These are phyloP conservation scores for Terfezia claveryi DNA, from an alignment of 495 filamentous ascomycete species.

Conservation along the genomic window DNA sequence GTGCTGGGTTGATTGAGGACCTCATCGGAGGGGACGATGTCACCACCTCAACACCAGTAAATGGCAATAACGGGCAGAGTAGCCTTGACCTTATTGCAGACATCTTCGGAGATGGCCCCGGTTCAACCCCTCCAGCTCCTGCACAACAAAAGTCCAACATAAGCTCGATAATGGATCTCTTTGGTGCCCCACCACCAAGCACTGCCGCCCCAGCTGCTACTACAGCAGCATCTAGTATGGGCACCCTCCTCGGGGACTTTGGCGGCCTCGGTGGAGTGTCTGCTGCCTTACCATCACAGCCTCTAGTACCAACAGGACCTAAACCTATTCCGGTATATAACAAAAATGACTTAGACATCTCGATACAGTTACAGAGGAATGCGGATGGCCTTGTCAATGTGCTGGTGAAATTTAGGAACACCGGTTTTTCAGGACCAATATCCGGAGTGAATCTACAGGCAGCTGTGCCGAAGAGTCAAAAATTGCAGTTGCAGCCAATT, in stretches of 20 bases:
- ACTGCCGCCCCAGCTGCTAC: slow-evolving; percentile 17
- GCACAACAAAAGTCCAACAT: slow-evolving; percentile 35
- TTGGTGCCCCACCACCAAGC: slow-evolving; percentile 25
- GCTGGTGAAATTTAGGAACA: slow-evolving; percentile 62
- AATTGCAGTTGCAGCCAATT: slow-evolving; percentile 69
- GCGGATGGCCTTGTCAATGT: slow-evolving; percentile 52
- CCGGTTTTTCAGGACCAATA: slow-evolving; percentile 38
- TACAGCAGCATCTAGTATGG: slow-evolving; percentile 18
- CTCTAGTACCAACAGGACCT: slow-evolving; percentile 17
- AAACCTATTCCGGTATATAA: slow-evolving; percentile 48
- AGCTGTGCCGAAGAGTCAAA: slow-evolving; percentile 88
- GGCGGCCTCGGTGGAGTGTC: slow-evolving; percentile 22
- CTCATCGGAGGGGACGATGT: slow-evolving; percentile 63
- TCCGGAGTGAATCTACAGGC: slow-evolving; percentile 63
- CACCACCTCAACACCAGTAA: slow-evolving; percentile 26
- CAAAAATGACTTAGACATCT: slow-evolving; percentile 63
- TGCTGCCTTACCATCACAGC: slow-evolving; percentile 27
- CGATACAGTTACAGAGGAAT: slow-evolving; percentile 60
- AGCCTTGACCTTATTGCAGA: slow-evolving; percentile 76
- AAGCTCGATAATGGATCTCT: slow-evolving; percentile 74
- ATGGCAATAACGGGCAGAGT: slow-evolving; percentile 34
- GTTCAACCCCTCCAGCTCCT: slow-evolving; percentile 27
- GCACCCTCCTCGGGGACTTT: slow-evolving; percentile 24
- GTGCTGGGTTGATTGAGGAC: not conserved
- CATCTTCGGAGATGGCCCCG: slow-evolving; percentile 44